phyloP scores from a whole-genome alignment of 1,284 basidiomycete genomes.

The Phenoliferia sp. region DNA sequence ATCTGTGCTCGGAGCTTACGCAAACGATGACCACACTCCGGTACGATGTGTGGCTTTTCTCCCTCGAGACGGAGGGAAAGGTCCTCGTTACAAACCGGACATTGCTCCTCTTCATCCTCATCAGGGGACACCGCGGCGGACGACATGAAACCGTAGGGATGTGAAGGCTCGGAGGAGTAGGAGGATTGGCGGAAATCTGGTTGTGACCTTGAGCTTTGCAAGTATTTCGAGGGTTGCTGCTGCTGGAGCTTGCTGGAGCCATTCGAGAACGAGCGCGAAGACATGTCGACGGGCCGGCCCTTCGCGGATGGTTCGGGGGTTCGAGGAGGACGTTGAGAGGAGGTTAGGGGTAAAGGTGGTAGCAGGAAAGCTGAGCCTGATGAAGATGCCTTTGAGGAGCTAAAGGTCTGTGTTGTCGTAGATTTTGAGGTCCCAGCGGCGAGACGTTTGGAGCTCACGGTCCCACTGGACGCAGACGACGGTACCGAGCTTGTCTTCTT shows the following conservation, averaged over 20 bases:
- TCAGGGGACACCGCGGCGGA: constrained; percentile 41
- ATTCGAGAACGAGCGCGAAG: background rate
- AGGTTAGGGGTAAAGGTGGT: background rate
- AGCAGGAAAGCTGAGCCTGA: background rate
- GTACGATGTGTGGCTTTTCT: constrained; percentile 93
- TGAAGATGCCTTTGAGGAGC: background rate
- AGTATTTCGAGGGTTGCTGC: background rate
- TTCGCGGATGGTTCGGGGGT: background rate
- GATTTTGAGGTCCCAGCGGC: no score
- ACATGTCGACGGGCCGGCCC: background rate
- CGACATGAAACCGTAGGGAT: constrained; percentile 7
- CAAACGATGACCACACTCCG: constrained; percentile 92
- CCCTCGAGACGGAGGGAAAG: constrained; percentile 72
- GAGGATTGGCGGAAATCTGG: background rate
- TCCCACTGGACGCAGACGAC: background rate
- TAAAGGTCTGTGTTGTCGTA: no score
- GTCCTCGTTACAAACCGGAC: constrained; percentile 85
- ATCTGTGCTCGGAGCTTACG: constrained; percentile 43
- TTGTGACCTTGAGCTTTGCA: background rate
- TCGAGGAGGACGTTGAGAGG: background rate
- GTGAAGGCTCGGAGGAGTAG: background rate
- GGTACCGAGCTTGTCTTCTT: background rate
- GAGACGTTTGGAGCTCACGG: background rate
- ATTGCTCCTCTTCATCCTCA: constrained; percentile 71
- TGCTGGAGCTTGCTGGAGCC: background rate